Conservation (phyloP, 2,329 filamentous ascomycete genomes). For the Zymoseptoria brevis region DNA sequence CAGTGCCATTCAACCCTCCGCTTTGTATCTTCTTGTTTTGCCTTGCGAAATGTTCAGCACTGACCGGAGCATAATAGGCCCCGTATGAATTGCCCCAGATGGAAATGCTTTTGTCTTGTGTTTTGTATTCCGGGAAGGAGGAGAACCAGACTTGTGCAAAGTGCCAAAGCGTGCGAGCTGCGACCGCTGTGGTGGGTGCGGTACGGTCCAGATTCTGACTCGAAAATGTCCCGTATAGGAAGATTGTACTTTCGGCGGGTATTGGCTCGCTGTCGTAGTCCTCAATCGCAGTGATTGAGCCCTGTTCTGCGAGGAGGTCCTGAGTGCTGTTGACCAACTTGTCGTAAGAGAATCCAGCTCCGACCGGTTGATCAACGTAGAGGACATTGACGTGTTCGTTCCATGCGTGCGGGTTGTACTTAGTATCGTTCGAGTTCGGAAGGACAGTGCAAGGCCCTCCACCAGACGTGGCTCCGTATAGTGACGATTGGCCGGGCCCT, state of each 20-base stretch:
- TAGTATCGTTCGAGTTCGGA: constrained; percentile 31
- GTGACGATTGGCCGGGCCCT: constrained; percentile 51
- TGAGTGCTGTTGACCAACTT: constrained; percentile 52
- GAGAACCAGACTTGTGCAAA: constrained; percentile 47
- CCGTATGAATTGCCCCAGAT: constrained; percentile 23
- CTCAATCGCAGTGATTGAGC: constrained; percentile 25
- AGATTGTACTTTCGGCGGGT: constrained; percentile 16
- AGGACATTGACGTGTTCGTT: constrained; percentile 52
- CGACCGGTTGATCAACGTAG: constrained; percentile 54
- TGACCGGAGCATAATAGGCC: constrained; percentile 58
- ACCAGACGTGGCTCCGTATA: constrained; percentile 50
- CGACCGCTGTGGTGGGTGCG: constrained; percentile 12
- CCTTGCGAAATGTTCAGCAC: constrained; percentile 47
- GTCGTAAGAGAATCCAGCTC: constrained; percentile 52
- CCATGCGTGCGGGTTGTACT: constrained; percentile 51
- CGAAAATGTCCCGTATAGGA: constrained; percentile 17
- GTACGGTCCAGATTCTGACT: constrained; percentile 10
- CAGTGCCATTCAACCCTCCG: constrained; percentile 27
- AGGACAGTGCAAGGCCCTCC: constrained; percentile 36
- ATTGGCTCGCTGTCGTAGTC: constrained; percentile 6
- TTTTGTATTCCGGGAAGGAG: constrained; percentile 15
- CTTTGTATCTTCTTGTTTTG: constrained; percentile 51
- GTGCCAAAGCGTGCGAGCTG: constrained; percentile 50
- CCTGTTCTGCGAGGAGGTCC: constrained; percentile 30
- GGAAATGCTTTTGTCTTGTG: constrained; percentile 12